These are phyloP conservation scores for Rhodamnia argentea DNA, from an alignment of 345 rosid species.

Conservation along the genomic window DNA sequence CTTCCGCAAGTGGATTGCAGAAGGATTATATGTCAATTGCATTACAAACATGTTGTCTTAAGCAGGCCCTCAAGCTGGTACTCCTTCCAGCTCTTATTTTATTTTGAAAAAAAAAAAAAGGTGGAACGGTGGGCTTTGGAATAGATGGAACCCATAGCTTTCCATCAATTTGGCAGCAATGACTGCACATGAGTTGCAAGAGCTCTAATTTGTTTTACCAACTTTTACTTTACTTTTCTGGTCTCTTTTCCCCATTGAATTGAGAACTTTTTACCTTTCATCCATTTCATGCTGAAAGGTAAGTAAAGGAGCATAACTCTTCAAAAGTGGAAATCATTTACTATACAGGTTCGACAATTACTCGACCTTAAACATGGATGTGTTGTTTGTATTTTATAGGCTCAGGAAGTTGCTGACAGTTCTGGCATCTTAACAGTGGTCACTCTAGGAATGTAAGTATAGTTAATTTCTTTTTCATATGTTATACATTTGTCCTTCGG, in stretches of 20 bases:
- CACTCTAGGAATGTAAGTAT: constrained; percentile 83
- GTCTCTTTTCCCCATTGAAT: background rate
- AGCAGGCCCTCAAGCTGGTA: background rate
- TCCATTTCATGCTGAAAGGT: background rate
- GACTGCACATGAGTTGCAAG: background rate
- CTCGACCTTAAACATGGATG: background rate
- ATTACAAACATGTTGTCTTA: background rate
- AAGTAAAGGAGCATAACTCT: background rate
- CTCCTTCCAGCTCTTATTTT: background rate
- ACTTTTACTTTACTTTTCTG: background rate
- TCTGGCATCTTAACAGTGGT: constrained; percentile 90
- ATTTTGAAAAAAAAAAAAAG: background rate
- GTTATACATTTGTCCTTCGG: background rate
- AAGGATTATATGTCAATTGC: too few relatives aligned
- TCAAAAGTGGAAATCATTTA: background rate
- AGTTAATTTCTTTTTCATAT: constrained; percentile 3
- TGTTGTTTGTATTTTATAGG: constrained; percentile 34
- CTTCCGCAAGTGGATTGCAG: too few relatives aligned
- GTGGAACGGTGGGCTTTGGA: background rate
- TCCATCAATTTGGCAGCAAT: background rate
- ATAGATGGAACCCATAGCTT: background rate
- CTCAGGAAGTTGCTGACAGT: constrained; percentile 66
- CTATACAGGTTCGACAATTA: background rate
- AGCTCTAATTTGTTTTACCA: background rate
- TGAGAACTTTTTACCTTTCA: background rate